Evolutionary conservation across 192 early-diverging fungal species (phyloP).

Genomic region (Entophlyctis luteolus): DNA sequence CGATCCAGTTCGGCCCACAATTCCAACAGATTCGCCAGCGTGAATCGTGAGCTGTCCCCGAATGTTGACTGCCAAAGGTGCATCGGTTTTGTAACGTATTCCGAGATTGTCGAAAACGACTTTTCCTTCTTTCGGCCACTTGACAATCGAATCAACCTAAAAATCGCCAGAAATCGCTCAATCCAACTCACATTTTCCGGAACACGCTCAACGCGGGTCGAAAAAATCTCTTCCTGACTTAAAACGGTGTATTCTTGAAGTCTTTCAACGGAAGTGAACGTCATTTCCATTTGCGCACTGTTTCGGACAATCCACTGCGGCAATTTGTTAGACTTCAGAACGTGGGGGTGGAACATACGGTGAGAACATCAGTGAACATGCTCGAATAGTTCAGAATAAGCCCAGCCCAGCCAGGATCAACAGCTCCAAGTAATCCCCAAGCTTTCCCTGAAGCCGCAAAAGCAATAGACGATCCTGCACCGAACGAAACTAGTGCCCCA

Average conservation of each 20-base stretch:
- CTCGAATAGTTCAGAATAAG: slow-evolving; percentile 81
- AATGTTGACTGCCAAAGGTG: slow-evolving; percentile 6
- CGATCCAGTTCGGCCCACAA: slow-evolving; percentile 44
- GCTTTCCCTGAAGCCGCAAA: background rate
- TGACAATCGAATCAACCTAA: slow-evolving; percentile 17
- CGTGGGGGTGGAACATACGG: background rate
- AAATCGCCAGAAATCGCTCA: slow-evolving; percentile 30
- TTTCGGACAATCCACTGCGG: slow-evolving; percentile 26
- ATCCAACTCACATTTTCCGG: slow-evolving; percentile 24
- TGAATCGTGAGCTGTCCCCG: slow-evolving; percentile 7
- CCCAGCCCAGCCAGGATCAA: slow-evolving; percentile 85
- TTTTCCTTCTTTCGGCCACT: slow-evolving; percentile 12
- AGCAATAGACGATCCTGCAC: slow-evolving; percentile 47
- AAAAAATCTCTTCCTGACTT: slow-evolving; percentile 66
- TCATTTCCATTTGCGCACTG: slow-evolving; percentile 60
- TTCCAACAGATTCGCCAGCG: slow-evolving; percentile 23
- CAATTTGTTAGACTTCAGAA: background rate
- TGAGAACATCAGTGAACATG: slow-evolving; percentile 68
- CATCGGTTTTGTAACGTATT: slow-evolving; percentile 9
- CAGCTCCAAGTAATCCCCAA: background rate
- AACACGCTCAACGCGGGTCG: slow-evolving; percentile 22
- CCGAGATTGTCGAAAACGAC: slow-evolving; percentile 1
- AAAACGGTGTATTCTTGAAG: slow-evolving; percentile 73
- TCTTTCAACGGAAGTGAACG: slow-evolving; percentile 76
- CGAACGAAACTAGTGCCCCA: slow-evolving; percentile 74